These are phyloP conservation scores for Starmerella sp. DNA, from an alignment of 805 yeast species.

Conservation along the genomic window DNA sequence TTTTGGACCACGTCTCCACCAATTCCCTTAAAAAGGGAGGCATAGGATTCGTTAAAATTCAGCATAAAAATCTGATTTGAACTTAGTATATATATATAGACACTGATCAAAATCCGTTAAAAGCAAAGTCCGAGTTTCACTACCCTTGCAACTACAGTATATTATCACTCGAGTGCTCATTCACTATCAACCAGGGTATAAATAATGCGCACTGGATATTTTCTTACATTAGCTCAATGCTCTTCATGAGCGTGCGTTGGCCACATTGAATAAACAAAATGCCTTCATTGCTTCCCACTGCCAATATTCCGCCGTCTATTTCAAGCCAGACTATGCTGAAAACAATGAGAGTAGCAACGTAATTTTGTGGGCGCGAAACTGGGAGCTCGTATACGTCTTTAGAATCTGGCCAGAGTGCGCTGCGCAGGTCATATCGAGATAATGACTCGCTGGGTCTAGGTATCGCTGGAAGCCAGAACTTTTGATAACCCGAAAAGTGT, in stretches of 20 bases:
- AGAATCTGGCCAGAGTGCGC: neutral
- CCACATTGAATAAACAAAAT: neutral
- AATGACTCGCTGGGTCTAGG: neutral
- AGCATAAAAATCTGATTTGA: no score
- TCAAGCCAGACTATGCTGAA: neutral
- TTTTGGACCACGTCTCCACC: constrained; percentile 13
- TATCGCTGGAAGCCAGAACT: neutral
- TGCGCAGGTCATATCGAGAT: neutral
- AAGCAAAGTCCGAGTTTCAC: no score
- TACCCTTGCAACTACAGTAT: no score
- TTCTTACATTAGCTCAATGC: neutral
- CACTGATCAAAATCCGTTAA: no score
- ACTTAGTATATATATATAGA: no score
- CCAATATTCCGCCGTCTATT: neutral
- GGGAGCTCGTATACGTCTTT: neutral
- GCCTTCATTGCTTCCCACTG: neutral
- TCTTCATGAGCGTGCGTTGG: neutral
- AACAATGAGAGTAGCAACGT: neutral
- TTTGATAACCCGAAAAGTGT: neutral
- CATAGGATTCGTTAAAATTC: no score
- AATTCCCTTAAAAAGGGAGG: constrained; percentile 4
- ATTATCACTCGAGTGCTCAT: no score
- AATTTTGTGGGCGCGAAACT: neutral
- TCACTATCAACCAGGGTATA: no score
- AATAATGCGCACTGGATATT: no score